Evolutionary conservation across 2,329 filamentous ascomycete genomes (phyloP).

Genomic region (Hypoxylon sp.): DNA sequence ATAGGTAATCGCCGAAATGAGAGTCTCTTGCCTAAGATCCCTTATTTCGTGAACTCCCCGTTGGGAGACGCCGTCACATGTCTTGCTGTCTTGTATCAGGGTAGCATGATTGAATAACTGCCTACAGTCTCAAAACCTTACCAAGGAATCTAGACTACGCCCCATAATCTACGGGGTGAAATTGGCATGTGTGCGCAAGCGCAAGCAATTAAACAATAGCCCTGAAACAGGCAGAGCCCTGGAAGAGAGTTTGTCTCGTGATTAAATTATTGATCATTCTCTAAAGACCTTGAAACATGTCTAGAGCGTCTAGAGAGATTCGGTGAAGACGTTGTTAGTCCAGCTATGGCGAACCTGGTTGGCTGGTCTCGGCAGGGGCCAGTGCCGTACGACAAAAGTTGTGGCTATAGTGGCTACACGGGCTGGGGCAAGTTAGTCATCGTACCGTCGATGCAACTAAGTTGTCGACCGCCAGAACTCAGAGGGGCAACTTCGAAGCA

Average conservation of each 20-base stretch:
- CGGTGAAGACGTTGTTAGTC: conserved; percentile 36
- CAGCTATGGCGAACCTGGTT: conserved; percentile 5
- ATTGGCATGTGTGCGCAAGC: conserved; percentile 18
- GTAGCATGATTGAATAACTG: conserved; percentile 3
- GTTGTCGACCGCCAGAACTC: conserved; percentile 39
- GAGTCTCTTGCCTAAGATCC: conserved; percentile 1
- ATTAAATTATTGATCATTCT: conserved; percentile 19
- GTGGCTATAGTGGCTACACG: conserved; percentile 24
- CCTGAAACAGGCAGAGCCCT: conserved; percentile 14
- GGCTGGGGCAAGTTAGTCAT: conserved; percentile 30
- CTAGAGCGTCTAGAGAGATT: conserved; percentile 28
- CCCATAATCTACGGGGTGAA: conserved; percentile 22
- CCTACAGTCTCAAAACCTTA: conserved; percentile 5
- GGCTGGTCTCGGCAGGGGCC: conserved; percentile 27
- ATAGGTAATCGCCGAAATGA: conserved; percentile 31
- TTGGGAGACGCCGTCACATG: conserved; percentile 30
- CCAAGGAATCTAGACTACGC: conserved; percentile 28
- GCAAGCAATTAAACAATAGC: conserved; percentile 30
- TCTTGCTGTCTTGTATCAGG: conserved; percentile 11
- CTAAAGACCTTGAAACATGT: conserved; percentile 30
- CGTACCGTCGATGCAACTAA: conserved; percentile 30
- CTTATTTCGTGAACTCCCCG: conserved; percentile 12
- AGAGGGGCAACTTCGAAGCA: conserved; percentile 26
- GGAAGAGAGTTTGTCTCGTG: conserved; percentile 17
- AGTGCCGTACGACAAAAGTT: conserved; percentile 16